Conservation (phyloP, 176 grass and related monocot genomes). For the Alloteropsis semialata region DNA sequence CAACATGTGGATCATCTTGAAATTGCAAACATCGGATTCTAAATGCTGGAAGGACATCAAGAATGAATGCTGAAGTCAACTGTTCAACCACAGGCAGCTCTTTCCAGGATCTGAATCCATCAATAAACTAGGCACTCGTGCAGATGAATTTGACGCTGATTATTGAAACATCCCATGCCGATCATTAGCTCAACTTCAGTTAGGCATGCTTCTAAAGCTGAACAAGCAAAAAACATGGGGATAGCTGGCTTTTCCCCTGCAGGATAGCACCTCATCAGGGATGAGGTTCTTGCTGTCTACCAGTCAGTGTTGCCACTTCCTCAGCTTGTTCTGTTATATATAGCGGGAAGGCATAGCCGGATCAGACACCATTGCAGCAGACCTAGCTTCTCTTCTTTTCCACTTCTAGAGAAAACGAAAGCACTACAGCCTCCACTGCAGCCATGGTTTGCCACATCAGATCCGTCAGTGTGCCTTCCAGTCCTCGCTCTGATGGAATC, state of each 20-base stretch:
- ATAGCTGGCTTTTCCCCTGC: background rate
- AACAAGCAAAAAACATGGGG: background rate
- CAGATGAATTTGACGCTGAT: background rate
- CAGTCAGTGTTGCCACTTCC: background rate
- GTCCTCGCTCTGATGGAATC: no score
- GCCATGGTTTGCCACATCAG: no score
- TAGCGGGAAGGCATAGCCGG: background rate
- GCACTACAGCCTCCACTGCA: no score
- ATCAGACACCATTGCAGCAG: background rate
- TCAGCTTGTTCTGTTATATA: background rate
- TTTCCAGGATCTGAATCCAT: background rate
- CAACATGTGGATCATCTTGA: background rate
- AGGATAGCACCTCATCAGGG: background rate
- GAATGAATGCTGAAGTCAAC: background rate
- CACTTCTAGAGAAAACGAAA: no score
- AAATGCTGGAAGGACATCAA: background rate
- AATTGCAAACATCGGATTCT: constrained; percentile 4
- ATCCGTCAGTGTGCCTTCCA: no score
- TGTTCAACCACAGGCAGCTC: background rate
- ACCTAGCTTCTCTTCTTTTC: background rate
- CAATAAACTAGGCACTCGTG: background rate
- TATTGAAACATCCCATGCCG: no score
- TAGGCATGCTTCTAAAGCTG: background rate
- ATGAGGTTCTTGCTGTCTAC: background rate
- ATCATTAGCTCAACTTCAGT: background rate